These are phyloP conservation scores for Pyrenochaeta sp. DNA, from an alignment of 2,329 filamentous ascomycete genomes.

Conservation along the genomic window DNA sequence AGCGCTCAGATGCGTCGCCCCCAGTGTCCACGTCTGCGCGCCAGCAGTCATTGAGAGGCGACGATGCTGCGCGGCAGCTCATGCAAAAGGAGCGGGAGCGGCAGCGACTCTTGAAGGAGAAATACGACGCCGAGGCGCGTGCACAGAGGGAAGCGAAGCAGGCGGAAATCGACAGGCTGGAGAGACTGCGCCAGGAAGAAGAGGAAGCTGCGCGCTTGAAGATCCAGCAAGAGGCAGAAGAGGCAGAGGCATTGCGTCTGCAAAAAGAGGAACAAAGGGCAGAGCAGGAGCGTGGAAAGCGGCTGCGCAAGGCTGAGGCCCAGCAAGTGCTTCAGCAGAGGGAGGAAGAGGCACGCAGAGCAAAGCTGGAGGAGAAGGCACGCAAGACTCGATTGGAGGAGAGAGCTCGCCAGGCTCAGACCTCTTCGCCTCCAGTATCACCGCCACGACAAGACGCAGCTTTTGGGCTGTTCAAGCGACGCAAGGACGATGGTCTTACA, in stretches of 20 bases:
- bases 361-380: conserved; percentile 32
- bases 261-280: conserved; percentile 42
- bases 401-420: conserved; percentile 27
- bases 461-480: conserved; percentile 45
- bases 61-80: conserved; percentile 44
- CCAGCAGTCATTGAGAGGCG: conserved; percentile 32
- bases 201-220: conserved; percentile 41
- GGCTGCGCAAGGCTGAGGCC: conserved; percentile 40
- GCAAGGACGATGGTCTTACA: conserved; percentile 41
- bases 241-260: conserved; percentile 35
- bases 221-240: conserved; percentile 37
- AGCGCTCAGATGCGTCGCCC: conserved; percentile 28
- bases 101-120: conserved; percentile 40
- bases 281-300: conserved; percentile 43
- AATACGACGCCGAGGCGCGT: conserved; percentile 43
- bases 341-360: conserved; percentile 40
- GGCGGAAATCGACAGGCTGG: conserved; percentile 37
- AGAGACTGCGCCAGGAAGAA: conserved; percentile 34
- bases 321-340: conserved; percentile 34
- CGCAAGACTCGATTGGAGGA: conserved; percentile 35
- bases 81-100: conserved; percentile 43
- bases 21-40: conserved; percentile 21
- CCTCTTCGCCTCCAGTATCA: conserved; percentile 35
- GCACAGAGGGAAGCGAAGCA: conserved; percentile 40
- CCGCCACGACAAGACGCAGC: conserved; percentile 40